These are phyloP conservation scores for Colletotrichum tropicale DNA, from an alignment of 2,329 filamentous ascomycete species.

Conservation along the genomic window DNA sequence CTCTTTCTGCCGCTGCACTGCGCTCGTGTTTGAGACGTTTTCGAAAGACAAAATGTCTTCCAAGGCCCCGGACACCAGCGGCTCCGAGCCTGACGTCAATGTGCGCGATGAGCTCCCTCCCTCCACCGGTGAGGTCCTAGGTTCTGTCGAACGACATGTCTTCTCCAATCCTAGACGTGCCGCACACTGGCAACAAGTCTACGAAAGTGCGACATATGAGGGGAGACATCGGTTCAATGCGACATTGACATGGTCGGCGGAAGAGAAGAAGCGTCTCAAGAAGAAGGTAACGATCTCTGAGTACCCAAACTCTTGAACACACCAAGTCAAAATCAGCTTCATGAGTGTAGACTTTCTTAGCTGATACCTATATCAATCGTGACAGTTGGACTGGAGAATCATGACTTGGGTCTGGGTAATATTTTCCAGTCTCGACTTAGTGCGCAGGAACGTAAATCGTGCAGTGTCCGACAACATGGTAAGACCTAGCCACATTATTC, in stretches of 20 bases:
- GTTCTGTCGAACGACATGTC: conserved; percentile 13
- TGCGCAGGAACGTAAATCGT: conserved; percentile 66
- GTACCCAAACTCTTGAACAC: neutral
- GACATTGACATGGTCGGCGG: neutral
- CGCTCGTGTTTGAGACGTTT: rapidly evolving
- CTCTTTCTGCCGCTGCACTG: no score
- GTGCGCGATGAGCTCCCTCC: neutral
- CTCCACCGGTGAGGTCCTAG: conserved; percentile 6
- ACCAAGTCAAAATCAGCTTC: neutral
- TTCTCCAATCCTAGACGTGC: conserved; percentile 9
- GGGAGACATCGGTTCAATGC: neutral
- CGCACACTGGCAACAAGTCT: neutral
- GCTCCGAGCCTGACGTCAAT: neutral
- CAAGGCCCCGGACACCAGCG: neutral
- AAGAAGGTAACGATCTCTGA: neutral
- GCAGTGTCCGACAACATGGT: conserved; percentile 67
- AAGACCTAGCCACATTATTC: conserved; percentile 29
- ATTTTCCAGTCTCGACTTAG: conserved; percentile 68
- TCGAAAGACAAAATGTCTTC: neutral
- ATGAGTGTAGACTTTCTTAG: neutral
- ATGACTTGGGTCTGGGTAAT: conserved; percentile 20
- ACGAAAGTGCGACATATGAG: neutral
- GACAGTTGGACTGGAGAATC: neutral
- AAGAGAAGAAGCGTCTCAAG: neutral
- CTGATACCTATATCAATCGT: neutral